A percentile compares a stretch with the other conserved stretches of the same genome.
Evolutionary conservation across 495 filamentous ascomycete species (phyloP).

Genomic region (Penicillium cataractarum): DNA sequence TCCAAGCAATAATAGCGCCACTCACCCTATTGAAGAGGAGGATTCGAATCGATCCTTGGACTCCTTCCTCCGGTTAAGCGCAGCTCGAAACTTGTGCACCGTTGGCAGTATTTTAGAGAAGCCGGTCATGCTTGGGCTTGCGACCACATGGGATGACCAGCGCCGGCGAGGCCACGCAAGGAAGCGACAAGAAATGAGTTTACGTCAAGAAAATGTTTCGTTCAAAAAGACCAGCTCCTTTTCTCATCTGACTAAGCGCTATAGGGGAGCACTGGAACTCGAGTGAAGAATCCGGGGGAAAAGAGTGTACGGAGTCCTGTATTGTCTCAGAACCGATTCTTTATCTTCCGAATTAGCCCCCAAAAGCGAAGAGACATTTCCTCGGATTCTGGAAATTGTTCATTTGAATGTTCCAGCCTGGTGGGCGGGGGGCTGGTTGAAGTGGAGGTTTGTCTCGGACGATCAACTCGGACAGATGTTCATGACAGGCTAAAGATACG

Average conservation of each 20-base stretch:
- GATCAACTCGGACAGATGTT: neutral
- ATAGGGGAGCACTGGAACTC: neutral
- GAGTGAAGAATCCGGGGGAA: constrained; percentile 7
- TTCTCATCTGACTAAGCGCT: constrained; percentile 27
- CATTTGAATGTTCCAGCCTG: no score
- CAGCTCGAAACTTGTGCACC: constrained; percentile 41
- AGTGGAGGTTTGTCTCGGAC: neutral
- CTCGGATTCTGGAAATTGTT: neutral
- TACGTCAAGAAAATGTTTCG: neutral
- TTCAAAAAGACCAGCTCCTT: neutral
- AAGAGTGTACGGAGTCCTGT: no score
- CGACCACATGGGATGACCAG: constrained; percentile 34
- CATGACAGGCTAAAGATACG: neutral
- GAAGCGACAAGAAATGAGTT: neutral
- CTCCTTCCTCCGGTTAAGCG: constrained; percentile 38
- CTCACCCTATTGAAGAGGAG: constrained; percentile 26
- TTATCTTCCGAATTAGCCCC: neutral
- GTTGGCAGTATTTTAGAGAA: constrained; percentile 38
- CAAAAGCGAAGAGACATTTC: neutral
- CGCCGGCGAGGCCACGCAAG: constrained; percentile 26
- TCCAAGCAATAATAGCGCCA: neutral
- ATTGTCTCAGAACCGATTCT: neutral
- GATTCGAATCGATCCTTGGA: constrained; percentile 28
- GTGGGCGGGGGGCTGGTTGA: neutral
- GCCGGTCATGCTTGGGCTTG: constrained; percentile 42